Evolutionary conservation across 2,329 filamentous ascomycete genomes (phyloP).

Genomic region (Ploettnerulaceae sp.): DNA sequence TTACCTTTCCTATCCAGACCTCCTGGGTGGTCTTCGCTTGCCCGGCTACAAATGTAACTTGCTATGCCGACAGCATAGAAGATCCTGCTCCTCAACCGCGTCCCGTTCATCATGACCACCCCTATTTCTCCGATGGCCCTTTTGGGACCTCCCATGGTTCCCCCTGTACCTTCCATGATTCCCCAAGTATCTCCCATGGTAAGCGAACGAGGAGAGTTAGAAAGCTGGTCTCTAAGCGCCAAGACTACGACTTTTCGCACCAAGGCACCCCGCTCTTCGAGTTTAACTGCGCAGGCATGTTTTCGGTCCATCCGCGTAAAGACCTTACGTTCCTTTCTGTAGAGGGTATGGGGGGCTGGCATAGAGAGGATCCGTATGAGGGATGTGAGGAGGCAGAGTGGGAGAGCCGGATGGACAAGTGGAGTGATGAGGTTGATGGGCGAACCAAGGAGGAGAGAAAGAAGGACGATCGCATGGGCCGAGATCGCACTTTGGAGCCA

Average conservation of each 20-base stretch:
- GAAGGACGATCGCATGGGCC: not conserved
- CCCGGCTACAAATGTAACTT: conserved; percentile 24
- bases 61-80: conserved; percentile 18
- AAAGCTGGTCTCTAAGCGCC: conserved; percentile 19
- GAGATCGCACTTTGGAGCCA: not conserved
- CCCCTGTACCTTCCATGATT: too few relatives aligned
- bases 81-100: not conserved
- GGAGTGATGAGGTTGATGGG: not conserved
- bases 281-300: conserved; percentile 14
- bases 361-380: not conserved
- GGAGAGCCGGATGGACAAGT: not conserved
- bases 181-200: too few relatives aligned
- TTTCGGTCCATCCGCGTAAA: not conserved
- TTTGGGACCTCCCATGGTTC: too few relatives aligned
- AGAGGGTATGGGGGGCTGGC: conserved; percentile 11
- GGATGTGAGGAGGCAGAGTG: conserved; percentile 2
- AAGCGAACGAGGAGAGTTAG: too few relatives aligned
- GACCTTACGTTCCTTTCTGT: conserved; percentile 10
- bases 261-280: conserved; percentile 31
- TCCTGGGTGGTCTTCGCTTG: conserved; percentile 30
- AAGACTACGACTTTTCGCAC: conserved; percentile 30
- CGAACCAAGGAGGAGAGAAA: not conserved
- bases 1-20: conserved; percentile 18
- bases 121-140: not conserved
- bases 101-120: not conserved